Evolutionary conservation across 805 yeast genomes (phyloP), one percentile per base, ranked within the genome.

Genomic region (Wickerhamomyces alni): DNA sequence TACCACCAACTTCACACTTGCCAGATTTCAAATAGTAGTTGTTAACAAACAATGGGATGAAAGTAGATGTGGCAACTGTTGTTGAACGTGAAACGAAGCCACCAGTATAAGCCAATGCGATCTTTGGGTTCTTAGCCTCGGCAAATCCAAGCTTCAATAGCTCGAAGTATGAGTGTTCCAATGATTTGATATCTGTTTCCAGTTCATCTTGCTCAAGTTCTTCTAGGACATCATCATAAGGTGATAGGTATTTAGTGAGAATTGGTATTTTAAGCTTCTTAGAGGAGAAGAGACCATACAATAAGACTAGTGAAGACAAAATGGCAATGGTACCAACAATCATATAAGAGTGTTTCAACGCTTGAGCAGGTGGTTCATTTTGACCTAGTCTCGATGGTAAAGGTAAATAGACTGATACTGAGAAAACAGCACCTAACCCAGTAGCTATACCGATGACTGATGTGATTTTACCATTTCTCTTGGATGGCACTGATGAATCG

Each of bases 391-490:
- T 63, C 1, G 74, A 68, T 0, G 87, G 87, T 17, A 82, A 57
- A 12, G 86, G 72, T 17, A 82, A 57, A 31, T 77, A 69, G 30
- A 69, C 57, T 1, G 72, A 52, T 1, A 80, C 86, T 0, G 86
- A 69, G 43, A 78, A 72, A 1, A 82, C 69, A 2, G 87, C 88
- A 36, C 88, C 88, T 15, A 76, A 52, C 0, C 87, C 87, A 15
- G 83, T 68, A 36, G 72, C 62, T 13, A 77, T 56, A 2, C 89
- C 89, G 32, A 82, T 69, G 17, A 79, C 52, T 0, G 87, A 81
- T 0, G 83, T 70, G 39, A 70, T 63, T 45, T 70, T 72, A 3
- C 87, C 87, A 46, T 70, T 74, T 34, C 65, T 60, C 30, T 61
- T 50, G 10, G 45, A 41, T 16, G 45, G 46, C 9, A 36, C 44